Base-by-base conservation (phyloP, 176 grass and related monocot species). In the Carex parvula region DNA sequence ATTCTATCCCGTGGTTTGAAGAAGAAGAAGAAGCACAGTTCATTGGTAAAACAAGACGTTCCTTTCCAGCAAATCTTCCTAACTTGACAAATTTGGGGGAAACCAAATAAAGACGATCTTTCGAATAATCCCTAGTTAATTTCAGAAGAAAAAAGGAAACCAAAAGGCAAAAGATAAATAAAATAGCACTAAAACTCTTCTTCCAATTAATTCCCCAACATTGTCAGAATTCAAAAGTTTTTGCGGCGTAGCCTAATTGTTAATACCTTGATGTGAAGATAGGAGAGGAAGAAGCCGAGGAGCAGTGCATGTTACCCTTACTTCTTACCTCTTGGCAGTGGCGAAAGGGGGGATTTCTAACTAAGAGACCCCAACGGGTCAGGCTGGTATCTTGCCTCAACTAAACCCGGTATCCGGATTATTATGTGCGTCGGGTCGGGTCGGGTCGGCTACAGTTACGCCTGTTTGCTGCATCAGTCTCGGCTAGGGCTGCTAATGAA, bases 51-150 rank as follows among this genome's bases (percentile, higher is more conserved):
- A 41, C 16, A 80, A 61, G 70, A 30, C 77, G 61, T 59, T 81
- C 85, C 26, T 15, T 84, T 60, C 72, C 75, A 16, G 54, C 15
- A 54, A 79, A 64, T 90, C 81, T 86, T 16, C 1, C 46, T 18
- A 89, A 57, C 58, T 89, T 87, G 2, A 83, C 37, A 80, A 87
- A 88, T 37, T 86, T 33, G 53, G 55, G 18, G 10, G 41, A 18
- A 67, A 20, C 33, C 53, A 78, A 46, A 2, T 42, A 81, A 37
- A n/a, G 21, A 70, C 14, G 39, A 60, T 29, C 10, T 14, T 39
- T 89, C n/a, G 32, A 83, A 87, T 81, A 78, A 61, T 54, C 77
- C 50, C 17, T 84, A 80, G 83, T 93, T 16, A 46, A 71, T 78
- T 48, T 0, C 32, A 1, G 1, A 35, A 13, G 30, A 26, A 50